phyloP scores from a whole-genome alignment of 352 stramenopile genomes.

The Thalassiosira hispida region DNA sequence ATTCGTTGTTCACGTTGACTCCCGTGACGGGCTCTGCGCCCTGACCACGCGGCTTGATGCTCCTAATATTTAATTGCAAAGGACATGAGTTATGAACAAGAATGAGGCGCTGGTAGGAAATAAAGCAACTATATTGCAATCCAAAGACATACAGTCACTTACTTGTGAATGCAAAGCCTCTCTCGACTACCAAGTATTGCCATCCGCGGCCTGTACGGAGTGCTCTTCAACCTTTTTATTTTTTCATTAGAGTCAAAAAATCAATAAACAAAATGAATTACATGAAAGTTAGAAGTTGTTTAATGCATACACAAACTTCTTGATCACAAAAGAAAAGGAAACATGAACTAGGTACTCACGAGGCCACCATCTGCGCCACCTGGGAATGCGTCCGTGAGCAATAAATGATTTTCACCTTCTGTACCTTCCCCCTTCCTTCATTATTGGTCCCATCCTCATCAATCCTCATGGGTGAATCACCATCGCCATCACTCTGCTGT shows the following conservation, averaged over 20 bases:
- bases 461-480: neutral
- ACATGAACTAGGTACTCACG: slow-evolving; percentile 42
- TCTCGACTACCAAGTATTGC: slow-evolving; percentile 74
- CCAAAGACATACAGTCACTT: slow-evolving; percentile 15
- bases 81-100: neutral
- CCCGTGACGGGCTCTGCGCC: slow-evolving; percentile 14
- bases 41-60: slow-evolving; percentile 40
- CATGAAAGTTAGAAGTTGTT: too few species aligned
- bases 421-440: slow-evolving; percentile 8
- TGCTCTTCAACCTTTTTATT: slow-evolving; percentile 60
- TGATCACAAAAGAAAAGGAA: too few species aligned
- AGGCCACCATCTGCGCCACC: slow-evolving; percentile 78
- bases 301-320: too few species aligned
- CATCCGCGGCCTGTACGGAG: slow-evolving; percentile 77
- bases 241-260: neutral
- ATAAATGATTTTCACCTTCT: slow-evolving; percentile 73
- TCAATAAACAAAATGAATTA: neutral
- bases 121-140: neutral
- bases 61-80: slow-evolving; percentile 14
- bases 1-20: slow-evolving; percentile 69
- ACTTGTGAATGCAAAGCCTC: slow-evolving; percentile 76
- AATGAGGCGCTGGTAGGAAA: neutral
- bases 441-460: neutral
- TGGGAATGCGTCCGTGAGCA: slow-evolving; percentile 77
- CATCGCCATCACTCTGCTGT: neutral